These are phyloP conservation scores for Symbiodinium natans DNA, from an alignment of 73 alveolate species.

Conservation along the genomic window DNA sequence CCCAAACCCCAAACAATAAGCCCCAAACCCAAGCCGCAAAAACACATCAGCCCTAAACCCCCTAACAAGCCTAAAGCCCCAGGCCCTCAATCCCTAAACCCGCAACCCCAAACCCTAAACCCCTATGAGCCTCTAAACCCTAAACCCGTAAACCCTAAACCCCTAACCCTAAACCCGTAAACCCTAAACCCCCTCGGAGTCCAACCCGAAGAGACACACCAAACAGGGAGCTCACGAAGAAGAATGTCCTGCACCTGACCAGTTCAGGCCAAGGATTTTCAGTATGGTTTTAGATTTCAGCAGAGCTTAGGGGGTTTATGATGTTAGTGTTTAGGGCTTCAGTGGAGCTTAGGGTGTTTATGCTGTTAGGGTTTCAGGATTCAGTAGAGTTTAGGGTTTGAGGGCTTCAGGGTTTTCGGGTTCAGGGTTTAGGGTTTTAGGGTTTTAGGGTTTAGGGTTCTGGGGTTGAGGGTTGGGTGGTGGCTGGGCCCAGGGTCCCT, in stretches of 20 bases:
- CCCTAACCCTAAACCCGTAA: not conserved
- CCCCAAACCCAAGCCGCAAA: not conserved
- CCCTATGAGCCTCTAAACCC: not conserved
- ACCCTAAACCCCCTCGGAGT: not conserved
- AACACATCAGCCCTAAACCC: not conserved
- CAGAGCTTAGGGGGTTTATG: not conserved
- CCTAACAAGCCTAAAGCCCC: not conserved
- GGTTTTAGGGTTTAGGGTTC: no score
- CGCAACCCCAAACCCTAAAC: not conserved
- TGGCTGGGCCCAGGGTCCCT: no score
- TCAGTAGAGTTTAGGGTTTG: no score
- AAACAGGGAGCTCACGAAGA: slow-evolving; percentile 29
- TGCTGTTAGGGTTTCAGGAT: no score
- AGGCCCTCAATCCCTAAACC: no score
- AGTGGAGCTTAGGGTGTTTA: no score
- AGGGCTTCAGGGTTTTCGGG: no score
- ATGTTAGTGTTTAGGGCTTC: not conserved
- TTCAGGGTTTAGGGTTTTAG: no score
- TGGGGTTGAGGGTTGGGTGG: no score
- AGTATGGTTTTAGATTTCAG: no score
- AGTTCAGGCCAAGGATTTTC: slow-evolving; percentile 17
- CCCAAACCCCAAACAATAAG: no score
- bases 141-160: not conserved
- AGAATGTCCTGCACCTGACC: slow-evolving; percentile 29
- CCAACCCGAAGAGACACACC: not conserved